Conservation (phyloP, 805 yeast species). For the Sporopachydermia quercuum region DNA sequence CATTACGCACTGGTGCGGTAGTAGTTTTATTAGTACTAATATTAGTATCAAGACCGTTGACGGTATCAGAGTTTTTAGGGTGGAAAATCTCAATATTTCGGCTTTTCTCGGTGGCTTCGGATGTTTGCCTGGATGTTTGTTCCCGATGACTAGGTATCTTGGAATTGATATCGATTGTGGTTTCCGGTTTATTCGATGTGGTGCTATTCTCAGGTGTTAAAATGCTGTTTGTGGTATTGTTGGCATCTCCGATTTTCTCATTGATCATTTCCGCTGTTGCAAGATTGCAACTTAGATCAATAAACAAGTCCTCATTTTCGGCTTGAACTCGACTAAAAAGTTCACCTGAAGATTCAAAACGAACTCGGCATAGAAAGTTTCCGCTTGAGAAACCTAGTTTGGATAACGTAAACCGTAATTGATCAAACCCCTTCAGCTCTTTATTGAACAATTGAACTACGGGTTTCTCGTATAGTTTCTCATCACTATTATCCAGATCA, state of each 20-base stretch:
- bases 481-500: neutral
- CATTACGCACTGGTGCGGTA: constrained; percentile 8
- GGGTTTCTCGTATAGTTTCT: constrained; percentile 9
- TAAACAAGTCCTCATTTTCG: constrained; percentile 4
- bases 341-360: constrained; percentile 8
- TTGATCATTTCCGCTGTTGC: neutral
- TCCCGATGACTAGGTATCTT: too few relatives aligned
- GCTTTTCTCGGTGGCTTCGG: too few relatives aligned
- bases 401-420: constrained; percentile 5
- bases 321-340: constrained; percentile 8
- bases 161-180: too few relatives aligned
- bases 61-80: too few relatives aligned
- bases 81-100: neutral
- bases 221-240: neutral
- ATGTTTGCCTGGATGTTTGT: too few relatives aligned
- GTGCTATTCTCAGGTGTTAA: neutral
- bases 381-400: constrained; percentile 11
- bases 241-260: neutral
- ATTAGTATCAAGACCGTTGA: too few relatives aligned
- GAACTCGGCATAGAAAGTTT: constrained; percentile 7
- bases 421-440: constrained; percentile 8
- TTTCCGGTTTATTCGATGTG: neutral
- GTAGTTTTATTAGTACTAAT: neutral
- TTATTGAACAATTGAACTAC: constrained; percentile 11
- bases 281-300: neutral